Base-by-base conservation (phyloP, 108 stramenopile species). In the Skeletonema grethae region DNA sequence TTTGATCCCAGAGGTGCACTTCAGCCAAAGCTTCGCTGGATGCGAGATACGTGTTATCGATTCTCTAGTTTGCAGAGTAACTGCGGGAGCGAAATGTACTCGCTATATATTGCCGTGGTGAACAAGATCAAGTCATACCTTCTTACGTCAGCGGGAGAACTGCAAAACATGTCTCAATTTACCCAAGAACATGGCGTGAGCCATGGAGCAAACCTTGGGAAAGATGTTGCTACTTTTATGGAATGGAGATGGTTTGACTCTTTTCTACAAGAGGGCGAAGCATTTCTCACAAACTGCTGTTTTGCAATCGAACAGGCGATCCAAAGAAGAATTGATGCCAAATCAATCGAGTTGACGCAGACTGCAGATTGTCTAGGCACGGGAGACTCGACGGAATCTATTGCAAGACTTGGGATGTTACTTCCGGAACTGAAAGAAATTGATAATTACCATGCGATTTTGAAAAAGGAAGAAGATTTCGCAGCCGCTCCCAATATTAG, bases 371-470 rank as follows among this genome's bases (percentile, higher is more conserved):
- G 20, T 50, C 20, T 50, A 4, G 48, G 48, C 20, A 50, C 3
- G 0, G 48, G 48, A 55, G 22, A 34, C 4, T 38, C 48, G 5
- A 20, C 65, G 32, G 20, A 48, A 18, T n/a, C 34, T 1, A 62
- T 75, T 5, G 25, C 67, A 30, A 41, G 38, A 7, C 57, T 76
- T 3, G 68, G 63, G 6, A 8, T 11, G 62, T 25, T 76, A 15
- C 67, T 69, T 64, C 76, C 76, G 48, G 68, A 69, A 38, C 76
- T 76, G 22, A 11, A 45, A 7, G 69, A 76, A 31, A 64, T 76
- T 45, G 76, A 76, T 32, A 22, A 35, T 7, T 74, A 45, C 32
- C 7, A 38, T 28, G 13, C 29, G 24, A 12, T 30, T 66, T 5
- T 60, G 38, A 5, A 32, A 5, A 28, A 6, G 38, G 48, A 50